A percentile compares a stretch with the other conserved stretches of the same genome.
Evolutionary conservation across 306 rosid species (phyloP).

Genomic region (Arachis stenosperma): DNA sequence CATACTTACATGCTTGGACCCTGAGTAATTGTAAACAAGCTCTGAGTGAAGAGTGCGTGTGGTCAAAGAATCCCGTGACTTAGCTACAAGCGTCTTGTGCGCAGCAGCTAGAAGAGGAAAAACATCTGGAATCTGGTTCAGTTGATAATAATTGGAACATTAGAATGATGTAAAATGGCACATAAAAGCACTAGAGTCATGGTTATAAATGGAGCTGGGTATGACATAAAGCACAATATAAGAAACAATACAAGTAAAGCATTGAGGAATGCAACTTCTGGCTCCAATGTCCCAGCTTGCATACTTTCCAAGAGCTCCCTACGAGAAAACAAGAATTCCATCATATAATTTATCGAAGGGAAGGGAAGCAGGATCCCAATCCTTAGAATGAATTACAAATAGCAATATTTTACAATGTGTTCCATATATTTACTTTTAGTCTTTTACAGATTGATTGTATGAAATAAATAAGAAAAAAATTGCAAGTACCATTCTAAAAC

Average conservation of each 20-base stretch:
- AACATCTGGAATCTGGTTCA: constrained; percentile 79
- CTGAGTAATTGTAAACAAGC: constrained; percentile 90
- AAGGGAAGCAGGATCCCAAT: constrained; percentile 23
- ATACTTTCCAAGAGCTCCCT: constrained; percentile 84
- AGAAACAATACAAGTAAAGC: constrained; percentile 67
- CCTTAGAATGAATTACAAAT: neutral
- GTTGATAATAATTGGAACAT: constrained; percentile 30
- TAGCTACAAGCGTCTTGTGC: constrained; percentile 70
- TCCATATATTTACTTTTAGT: constrained; percentile 5
- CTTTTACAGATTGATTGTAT: neutral
- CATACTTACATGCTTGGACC: constrained; percentile 83
- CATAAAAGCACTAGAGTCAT: neutral
- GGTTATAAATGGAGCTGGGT: constrained; percentile 18
- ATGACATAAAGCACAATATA: constrained; percentile 20
- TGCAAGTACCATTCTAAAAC: constrained; percentile 13
- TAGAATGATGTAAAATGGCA: constrained; percentile 36
- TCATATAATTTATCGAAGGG: constrained; percentile 27
- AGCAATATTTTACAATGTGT: neutral
- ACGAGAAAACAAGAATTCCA: constrained; percentile 40
- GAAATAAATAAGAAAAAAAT: constrained; percentile 4
- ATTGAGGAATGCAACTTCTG: constrained; percentile 86
- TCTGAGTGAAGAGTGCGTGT: constrained; percentile 93
- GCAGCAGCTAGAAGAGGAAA: constrained; percentile 87
- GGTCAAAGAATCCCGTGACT: constrained; percentile 75
- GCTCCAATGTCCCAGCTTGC: constrained; percentile 84